phyloP scores from a whole-genome alignment of 148 eudicot genomes.

The Nepenthes gracilis region DNA sequence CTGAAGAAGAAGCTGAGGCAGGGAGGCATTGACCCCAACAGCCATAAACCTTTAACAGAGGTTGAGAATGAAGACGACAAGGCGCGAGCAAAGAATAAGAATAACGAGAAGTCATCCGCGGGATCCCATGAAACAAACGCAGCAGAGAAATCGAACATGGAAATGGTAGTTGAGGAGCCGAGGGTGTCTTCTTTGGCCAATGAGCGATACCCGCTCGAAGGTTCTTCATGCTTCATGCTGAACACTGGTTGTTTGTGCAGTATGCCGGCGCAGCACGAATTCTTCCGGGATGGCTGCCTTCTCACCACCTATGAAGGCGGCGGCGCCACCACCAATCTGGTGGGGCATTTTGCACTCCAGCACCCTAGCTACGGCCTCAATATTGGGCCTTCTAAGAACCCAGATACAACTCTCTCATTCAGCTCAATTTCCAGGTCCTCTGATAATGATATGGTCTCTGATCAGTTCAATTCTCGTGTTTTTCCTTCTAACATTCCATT shows the following conservation, averaged over 20 bases:
- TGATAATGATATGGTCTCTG: slow-evolving; percentile 14
- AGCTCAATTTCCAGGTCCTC: slow-evolving; percentile 11
- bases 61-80: slow-evolving; percentile 34
- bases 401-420: slow-evolving; percentile 23
- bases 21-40: slow-evolving; percentile 83
- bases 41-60: slow-evolving; percentile 71
- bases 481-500: slow-evolving; percentile 22
- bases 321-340: slow-evolving; percentile 14
- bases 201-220: slow-evolving; percentile 1
- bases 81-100: slow-evolving; percentile 13
- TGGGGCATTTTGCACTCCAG: slow-evolving; percentile 13
- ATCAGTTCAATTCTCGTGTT: slow-evolving; percentile 18
- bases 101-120: slow-evolving; percentile 9
- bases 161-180: background rate
- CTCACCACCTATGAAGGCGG: slow-evolving; percentile 20
- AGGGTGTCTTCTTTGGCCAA: slow-evolving; percentile 6
- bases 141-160: background rate
- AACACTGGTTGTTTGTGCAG: slow-evolving; percentile 21
- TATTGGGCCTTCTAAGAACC: background rate
- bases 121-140: slow-evolving; percentile 2
- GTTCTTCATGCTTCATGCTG: background rate
- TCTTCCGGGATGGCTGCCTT: slow-evolving; percentile 24
- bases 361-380: slow-evolving; percentile 2
- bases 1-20: slow-evolving; percentile 85
- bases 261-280: slow-evolving; percentile 25